Percentiles rank a stretch among this genome's conserved stretches.
These are phyloP conservation scores for Kodamaea fungicola DNA, from an alignment of 1,139 yeast species.

Conservation along the genomic window DNA sequence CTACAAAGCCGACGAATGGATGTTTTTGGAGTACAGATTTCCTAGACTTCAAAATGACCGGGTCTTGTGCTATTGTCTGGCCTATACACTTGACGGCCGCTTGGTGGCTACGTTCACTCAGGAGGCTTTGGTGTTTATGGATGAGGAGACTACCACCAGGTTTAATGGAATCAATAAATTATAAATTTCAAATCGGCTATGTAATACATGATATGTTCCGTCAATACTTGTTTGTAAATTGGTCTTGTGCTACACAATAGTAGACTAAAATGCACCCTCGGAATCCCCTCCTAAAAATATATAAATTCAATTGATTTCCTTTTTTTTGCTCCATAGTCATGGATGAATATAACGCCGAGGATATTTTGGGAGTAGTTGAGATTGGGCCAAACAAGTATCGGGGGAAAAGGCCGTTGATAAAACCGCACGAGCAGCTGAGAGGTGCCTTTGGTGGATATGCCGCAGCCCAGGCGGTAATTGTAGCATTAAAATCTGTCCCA, in stretches of 20 bases:
- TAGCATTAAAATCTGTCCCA: conserved; percentile 30
- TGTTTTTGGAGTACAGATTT: conserved; percentile 36
- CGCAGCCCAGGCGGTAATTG: conserved; percentile 40
- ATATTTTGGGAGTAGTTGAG: conserved; percentile 21
- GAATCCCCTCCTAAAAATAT: not conserved
- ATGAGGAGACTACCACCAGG: not conserved
- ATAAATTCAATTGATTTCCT: not conserved
- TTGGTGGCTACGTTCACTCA: conserved; percentile 32
- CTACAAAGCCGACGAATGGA: conserved; percentile 37
- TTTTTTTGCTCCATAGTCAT: not conserved
- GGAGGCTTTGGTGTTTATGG: conserved; percentile 28
- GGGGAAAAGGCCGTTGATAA: conserved; percentile 30
- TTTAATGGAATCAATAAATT: not conserved
- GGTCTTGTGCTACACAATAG: too few species aligned
- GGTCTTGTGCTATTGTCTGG: conserved; percentile 25
- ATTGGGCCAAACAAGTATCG: conserved; percentile 20
- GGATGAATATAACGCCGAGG: conserved; percentile 11
- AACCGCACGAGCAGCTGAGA: conserved; percentile 29
- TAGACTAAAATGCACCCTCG: not conserved
- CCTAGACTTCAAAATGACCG: conserved; percentile 33
- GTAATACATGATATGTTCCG: too few species aligned
- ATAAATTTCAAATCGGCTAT: too few species aligned
- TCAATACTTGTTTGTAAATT: too few species aligned
- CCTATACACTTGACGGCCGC: conserved; percentile 26
- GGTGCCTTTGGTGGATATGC: conserved; percentile 44